Base-by-base conservation (phyloP, 1,284 basidiomycete genomes). In the Trametes polyzona region DNA sequence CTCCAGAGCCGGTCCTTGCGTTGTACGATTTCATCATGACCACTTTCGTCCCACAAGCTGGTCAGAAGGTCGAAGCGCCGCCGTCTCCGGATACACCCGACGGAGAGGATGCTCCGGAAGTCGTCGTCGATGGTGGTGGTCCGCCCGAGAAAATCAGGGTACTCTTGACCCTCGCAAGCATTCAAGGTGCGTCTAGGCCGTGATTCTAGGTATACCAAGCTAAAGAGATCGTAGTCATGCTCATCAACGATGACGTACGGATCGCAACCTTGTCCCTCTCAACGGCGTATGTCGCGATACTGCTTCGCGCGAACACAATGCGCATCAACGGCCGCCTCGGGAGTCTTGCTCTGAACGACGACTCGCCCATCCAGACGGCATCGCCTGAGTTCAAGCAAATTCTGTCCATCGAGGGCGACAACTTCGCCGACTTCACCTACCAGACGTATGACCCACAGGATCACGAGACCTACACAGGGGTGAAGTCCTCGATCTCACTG, bases 21-120 rank as follows among this genome's bases (percentile, higher is more conserved):
- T 76, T 99, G 10, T 99, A 98, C 73, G 95, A 99, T 75, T 98
- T 98, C 77, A 88, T 99, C 74, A 97, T 99, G 91, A 92, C 93
- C 6, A 97, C 96, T 0, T 98, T 98, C 72, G 91, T 94, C 14
- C 84, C 90, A 4, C 71, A 79, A 23, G 65, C 76, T 47, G 69
- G 73, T 29, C 60, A 57, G 23, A 54, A 66, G 35, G 54, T 57
- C 7, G 37, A 58, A 23, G 52, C 64, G 7, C 33, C 57, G 8
- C 24, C 60, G 17, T 44, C 51, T 41, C 56, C 59, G 26, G 54
- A 54, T 23, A 46, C 52, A 14, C 37, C 55, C 55, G 52, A 47
- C 35, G 65, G 58, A 21, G 48, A 47, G 16, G 27, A 35, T 19
- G 58, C 53, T 4, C 42, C 64, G 1, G 55, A 59, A 37, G 49